phyloP scores from a whole-genome alignment of 352 stramenopile genomes.

The Pythium chondricola region DNA sequence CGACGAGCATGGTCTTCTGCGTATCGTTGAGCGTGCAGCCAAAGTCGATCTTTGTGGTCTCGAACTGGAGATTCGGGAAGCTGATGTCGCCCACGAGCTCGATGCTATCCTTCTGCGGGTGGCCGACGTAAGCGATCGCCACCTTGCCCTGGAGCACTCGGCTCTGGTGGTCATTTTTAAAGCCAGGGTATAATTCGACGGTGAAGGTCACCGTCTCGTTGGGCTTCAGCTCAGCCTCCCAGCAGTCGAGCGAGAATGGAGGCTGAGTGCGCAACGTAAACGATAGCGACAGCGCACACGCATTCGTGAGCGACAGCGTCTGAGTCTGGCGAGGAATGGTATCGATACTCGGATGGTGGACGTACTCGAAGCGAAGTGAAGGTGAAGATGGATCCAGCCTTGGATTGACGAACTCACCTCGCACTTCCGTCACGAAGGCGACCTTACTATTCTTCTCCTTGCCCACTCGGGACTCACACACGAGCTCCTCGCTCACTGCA shows the following conservation, averaged over 20 bases:
- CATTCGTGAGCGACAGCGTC: constrained; percentile 82
- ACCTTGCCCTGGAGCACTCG: constrained; percentile 86
- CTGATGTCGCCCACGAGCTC: constrained; percentile 89
- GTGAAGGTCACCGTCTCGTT: constrained; percentile 69
- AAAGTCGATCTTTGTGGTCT: constrained; percentile 89
- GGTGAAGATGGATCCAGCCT: constrained; percentile 69
- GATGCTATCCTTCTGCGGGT: constrained; percentile 89
- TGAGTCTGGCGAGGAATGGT: constrained; percentile 58
- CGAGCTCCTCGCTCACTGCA: constrained; percentile 71
- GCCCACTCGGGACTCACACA: constrained; percentile 88
- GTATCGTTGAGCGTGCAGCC: constrained; percentile 95
- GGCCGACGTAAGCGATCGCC: constrained; percentile 73
- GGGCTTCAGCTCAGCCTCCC: constrained; percentile 83
- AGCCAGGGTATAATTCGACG: constrained; percentile 93
- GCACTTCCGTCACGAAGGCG: constrained; percentile 86
- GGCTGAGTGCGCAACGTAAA: constrained; percentile 88
- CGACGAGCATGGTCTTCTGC: constrained; percentile 81
- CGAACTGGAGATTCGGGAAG: constrained; percentile 93
- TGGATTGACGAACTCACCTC: constrained; percentile 88
- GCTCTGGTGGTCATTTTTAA: constrained; percentile 87
- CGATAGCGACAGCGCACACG: constrained; percentile 80
- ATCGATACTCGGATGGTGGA: constrained; percentile 65
- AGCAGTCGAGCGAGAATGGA: constrained; percentile 90
- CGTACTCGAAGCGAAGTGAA: constrained; percentile 84
- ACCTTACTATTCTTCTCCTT: constrained; percentile 89